Evolutionary conservation across 352 stramenopile species (phyloP), one percentile per base, ranked within the genome.

Genomic region (Globisporangium abappressorium): DNA sequence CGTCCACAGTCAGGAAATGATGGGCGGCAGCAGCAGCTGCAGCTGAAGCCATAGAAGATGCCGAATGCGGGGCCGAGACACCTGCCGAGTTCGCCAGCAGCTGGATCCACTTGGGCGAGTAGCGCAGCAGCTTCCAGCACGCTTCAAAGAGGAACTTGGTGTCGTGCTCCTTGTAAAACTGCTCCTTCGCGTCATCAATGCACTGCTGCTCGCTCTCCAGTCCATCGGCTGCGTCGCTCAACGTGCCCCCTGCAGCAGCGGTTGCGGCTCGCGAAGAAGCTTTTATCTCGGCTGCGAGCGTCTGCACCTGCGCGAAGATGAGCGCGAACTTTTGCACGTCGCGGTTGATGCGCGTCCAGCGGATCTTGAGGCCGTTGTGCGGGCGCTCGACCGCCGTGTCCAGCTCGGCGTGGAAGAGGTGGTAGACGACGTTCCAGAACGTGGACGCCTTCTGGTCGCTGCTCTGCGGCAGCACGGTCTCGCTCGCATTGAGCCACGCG

Each of bases 281-380:
- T 22, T 55, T 57, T 3, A 68, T 36, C 28, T 60, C 62, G 54
- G 60, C 47, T 7, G 58, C 43, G 11, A 56, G 43, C 8, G 60
- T 61, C 30, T 89, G 76, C 22, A 87, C 67, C 36, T 78, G 70
- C 56, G 74, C 75, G 49, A 80, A 83, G 15, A 80, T 78, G 43
- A 75, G 49, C 12, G 83, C 80, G 59, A 93, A 93, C 70, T 82
- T 85, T 68, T 92, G 83, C 47, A 87, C 85, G 65, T 93, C 85
- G 62, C 81, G 81, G 57, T 93, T 92, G 69, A 93, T 90, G 62
- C 85, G 85, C 46, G 81, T 91, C 83, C 83, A 93, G 59, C 85
- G 81, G 73, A 93, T 87, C 62, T 93, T 93, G 64, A 93, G 80
- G 1, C 85, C 85, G 26, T 79, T 93, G 34, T 89, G 73, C 56